Evolutionary conservation across 768 basidiomycete species (phyloP), one percentile per base, ranked within the genome.

Genomic region (Xerocomus spinulosus): DNA sequence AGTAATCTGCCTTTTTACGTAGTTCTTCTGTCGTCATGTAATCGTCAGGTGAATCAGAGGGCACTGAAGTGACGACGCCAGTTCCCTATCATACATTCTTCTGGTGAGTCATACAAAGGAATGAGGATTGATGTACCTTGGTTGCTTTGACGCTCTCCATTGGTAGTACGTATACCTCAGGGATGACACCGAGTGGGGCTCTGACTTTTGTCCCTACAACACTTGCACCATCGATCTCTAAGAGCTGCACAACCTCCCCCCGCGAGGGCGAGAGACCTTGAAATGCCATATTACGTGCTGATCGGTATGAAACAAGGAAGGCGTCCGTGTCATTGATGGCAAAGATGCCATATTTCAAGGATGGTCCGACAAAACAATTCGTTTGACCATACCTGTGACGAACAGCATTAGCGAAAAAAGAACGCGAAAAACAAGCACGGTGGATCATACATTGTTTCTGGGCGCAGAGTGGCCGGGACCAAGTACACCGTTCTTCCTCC

Each of bases 61-160:
- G 94, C 6, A 96, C 94, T 33, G 92, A 98, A 5, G 94, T 96
- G 59, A 99, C 96, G 25, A 99, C 92, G 52, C 95, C 96, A 12
- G 95, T 98, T 60, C 96, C 96, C 85, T 87, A 52, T 46, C n/a
- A 33, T 29, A 46, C 23, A 38, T 10, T 32, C 6, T 6, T 32
- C 60, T 42, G 61, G 46, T 3, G n/a, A n/a, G n/a, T n/a, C n/a
- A n/a, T n/a, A n/a, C n/a, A 7, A 44, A 37, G 14, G 9, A 18
- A 15, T 14, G 39, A 28, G n/a, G n/a, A 12, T 17, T 15, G 14
- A 50, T 72, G 17, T 44, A 79, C 88, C 76, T 98, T 98, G 52
- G 90, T 94, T n/a, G 92, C 81, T 39, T 95, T 77, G 44, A 98
- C 92, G 56, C 85, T 89, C 56, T 99, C 96, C 96, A 99, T 99